Evolutionary conservation across 352 stramenopile genomes (phyloP), one percentile per base, ranked within the genome.

Genomic region (Phytophthora syringae): DNA sequence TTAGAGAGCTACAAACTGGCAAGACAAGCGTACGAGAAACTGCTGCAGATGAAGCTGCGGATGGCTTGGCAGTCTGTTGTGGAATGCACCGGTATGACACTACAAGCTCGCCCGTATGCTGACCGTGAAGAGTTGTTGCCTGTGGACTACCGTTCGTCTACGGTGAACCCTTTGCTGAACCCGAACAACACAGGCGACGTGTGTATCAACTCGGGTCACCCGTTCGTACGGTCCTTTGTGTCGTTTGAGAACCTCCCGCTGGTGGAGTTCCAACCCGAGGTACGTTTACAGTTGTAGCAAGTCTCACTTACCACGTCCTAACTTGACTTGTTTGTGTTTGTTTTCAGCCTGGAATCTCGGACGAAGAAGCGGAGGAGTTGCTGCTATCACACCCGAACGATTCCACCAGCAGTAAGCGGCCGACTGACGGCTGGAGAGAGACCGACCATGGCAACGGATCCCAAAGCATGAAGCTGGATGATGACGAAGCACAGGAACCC

Each of bases 171-270:
- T 4, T 74, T 98, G 20, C 70, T 99, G n/a, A 97, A 97, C 44
- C 81, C 90, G 18, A 93, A 93, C 49, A 78, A 82, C 57, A 85
- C 68, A 5, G 91, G 94, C 15, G 95, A 98, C 60, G 85, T 94
- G 5, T 99, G 95, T 60, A 83, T 97, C 7, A 95, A 88, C 44
- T 99, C 96, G 39, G 88, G 91, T 10, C 96, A 99, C 59, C 94
- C 91, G 13, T 99, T 99, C 64, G 73, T 98, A 16, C 89, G 96
- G 15, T 98, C 89, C 1, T 98, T 98, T 52, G 72, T 98, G 21
- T 98, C 94, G 21, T 99, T 98, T 58, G 96, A 99, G 60, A 92
- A 97, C 39, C 77, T 99, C 18, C 96, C 96, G 32, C 82, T 99
- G 3, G 94, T 99, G 22, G 94, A 99, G 70, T 99, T 99, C 63